Percentiles rank a stretch among this genome's conserved stretches.
Conservation (phyloP, 192 early-diverging fungal genomes). For the Coemansia sp. region DNA sequence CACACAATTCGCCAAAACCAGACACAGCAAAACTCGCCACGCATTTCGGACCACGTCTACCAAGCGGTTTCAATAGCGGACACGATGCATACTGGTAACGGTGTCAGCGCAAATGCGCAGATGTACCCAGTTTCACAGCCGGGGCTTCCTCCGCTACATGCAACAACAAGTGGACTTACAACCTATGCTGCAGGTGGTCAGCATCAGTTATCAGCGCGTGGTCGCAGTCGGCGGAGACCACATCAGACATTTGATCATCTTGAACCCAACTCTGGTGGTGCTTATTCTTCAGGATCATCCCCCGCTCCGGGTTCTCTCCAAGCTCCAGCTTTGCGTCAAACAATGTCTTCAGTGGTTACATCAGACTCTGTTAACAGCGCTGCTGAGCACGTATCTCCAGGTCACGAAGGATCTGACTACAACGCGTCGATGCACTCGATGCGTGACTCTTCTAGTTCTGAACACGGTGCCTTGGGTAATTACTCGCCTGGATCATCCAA, state of each 20-base stretch:
- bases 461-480: slow-evolving; percentile 4
- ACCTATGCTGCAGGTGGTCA: slow-evolving; percentile 18
- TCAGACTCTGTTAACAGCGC: slow-evolving; percentile 9
- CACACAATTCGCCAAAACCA: not conserved
- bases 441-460: slow-evolving; percentile 16
- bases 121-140: slow-evolving; percentile 41
- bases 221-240: slow-evolving; percentile 28
- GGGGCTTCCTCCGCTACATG: slow-evolving; percentile 35
- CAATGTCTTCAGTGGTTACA: slow-evolving; percentile 21
- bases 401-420: slow-evolving; percentile 15
- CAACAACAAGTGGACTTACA: slow-evolving; percentile 26
- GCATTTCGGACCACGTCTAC: slow-evolving; percentile 7
- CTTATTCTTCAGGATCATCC: slow-evolving; percentile 23
- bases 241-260: slow-evolving; percentile 36
- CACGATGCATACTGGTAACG: not conserved
- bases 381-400: slow-evolving; percentile 6
- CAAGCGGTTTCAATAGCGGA: slow-evolving; percentile 23
- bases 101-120: slow-evolving; percentile 10
- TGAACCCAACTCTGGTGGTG: slow-evolving; percentile 14
- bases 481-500: slow-evolving; percentile 12
- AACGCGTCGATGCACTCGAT: slow-evolving; percentile 21
- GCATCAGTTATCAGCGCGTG: slow-evolving; percentile 28
- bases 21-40: slow-evolving; percentile 8
- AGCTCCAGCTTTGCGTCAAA: slow-evolving; percentile 17
- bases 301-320: slow-evolving; percentile 11